Evolutionary conservation across 768 basidiomycete species (phyloP), one percentile per base, ranked within the genome.

Genomic region (Amanita polypyramis): DNA sequence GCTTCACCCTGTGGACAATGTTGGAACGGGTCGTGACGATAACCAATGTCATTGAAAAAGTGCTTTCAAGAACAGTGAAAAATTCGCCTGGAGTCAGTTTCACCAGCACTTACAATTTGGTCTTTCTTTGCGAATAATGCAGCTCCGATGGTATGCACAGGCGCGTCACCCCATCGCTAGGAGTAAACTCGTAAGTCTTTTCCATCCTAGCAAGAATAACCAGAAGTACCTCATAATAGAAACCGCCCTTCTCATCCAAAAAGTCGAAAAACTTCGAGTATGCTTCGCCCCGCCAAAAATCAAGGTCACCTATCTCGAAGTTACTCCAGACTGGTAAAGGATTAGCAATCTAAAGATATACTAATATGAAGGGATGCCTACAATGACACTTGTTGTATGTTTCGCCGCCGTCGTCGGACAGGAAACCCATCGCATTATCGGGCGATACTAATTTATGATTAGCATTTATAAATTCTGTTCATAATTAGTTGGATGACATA

Each of bases 11-110:
- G 77, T 0, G 85, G 84, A 62, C 94, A 92, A 62, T 92, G 91
- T 62, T 92, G 88, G 78, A 97, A 97, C 9, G 92, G 91, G 56
- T 90, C 83, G 57, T 97, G 93, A 29, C 82, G 75, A 61, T 96
- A 98, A 3, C 80, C 94, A 43, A 98, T 89, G 58, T 97, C 92
- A 54, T 84, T 77, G 73, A 97, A 97, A 70, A 90, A 98, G 63
- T 96, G 89, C 68, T 74, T 39, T 23, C 5, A 8, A 42, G 2
- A 48, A 12, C 42, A n/a, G 9, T 48, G 20, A 47, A 37, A 9
- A 23, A 43, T 45, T 25, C 51, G 17, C 52, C 40, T 41, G 7
- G 20, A 37, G 35, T 17, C 42, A 34, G 7, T 8, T 14, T 47
- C 12, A 14, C 34, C 32, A 19, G 19, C 8, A 57, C 67, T 52